Evolutionary conservation across 306 rosid species (phyloP).

Genomic region (Pueraria montana): DNA sequence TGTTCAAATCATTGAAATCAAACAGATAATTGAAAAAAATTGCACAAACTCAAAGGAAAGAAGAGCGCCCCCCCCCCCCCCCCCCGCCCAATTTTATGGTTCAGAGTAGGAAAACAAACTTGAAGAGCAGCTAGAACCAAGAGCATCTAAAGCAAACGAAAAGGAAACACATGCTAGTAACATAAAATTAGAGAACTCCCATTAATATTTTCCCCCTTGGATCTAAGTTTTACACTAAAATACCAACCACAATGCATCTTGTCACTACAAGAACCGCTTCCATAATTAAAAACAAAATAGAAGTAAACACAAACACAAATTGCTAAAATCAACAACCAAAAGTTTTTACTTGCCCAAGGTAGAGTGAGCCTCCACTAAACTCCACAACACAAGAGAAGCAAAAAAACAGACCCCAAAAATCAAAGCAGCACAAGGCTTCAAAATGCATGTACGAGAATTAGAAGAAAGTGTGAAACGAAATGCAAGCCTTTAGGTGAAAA

Average conservation of each 20-base stretch:
- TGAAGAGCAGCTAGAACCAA: background rate
- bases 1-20: constrained; percentile 11
- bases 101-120: constrained; percentile 11
- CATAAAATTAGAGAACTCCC: constrained; percentile 3
- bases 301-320: constrained; percentile 20
- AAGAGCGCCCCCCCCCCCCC: background rate
- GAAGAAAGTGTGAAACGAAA: constrained; percentile 4
- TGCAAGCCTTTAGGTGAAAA: constrained; percentile 30
- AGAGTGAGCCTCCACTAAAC: constrained; percentile 11
- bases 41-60: constrained; percentile 2
- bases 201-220: constrained; percentile 4
- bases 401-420: background rate
- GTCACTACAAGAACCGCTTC: background rate
- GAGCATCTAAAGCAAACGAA: background rate
- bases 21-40: background rate
- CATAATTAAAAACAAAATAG: background rate
- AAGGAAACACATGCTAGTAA: background rate
- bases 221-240: constrained; percentile 38
- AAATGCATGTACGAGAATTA: constrained; percentile 41
- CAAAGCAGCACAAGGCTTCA: constrained; percentile 23
- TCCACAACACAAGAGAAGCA: background rate
- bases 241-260: background rate
- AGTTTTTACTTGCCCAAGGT: background rate
- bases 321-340: constrained; percentile 30
- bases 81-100: background rate